Evolutionary conservation across 148 eudicot genomes (phyloP), one percentile per base, ranked within the genome.

Genomic region (Rhododendron ferrugineum): DNA sequence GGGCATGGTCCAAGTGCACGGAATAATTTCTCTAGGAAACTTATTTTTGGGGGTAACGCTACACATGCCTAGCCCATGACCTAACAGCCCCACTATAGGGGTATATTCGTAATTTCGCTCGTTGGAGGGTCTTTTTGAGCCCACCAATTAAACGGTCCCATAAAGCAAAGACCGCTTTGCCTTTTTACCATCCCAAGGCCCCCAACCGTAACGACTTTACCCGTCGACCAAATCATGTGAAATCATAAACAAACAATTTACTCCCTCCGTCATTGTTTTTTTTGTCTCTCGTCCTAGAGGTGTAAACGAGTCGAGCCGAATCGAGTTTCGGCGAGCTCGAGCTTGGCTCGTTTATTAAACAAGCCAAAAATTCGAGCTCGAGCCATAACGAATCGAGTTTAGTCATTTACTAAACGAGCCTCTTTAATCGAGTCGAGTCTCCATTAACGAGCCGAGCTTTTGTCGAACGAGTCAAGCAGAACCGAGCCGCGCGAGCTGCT

Each of bases 131-230:
- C 37, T 30, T 30, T 70, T 70, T 5, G 75, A 70, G 75, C 75
- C 75, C 75, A 70, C 75, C 75, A 70, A 70, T 70, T 16, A 70
- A 32, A 70, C 37, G 75, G 75, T 70, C 75, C 37, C 75, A 32
- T 1, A 70, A 70, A 30, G 75, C 75, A 6, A 15, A 70, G 75
- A 70, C 75, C 37, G 37, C 20, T 30, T 32, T 0, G 16, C 34
- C 75, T 30, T 70, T 54, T 70, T 70, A 70, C 37, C 75, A 70
- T 32, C 75, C 75, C 75, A 14, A 70, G 75, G 75, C 75, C 20
- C 75, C 40, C 32, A 70, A 70, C 75, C 75, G 75, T 70, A 70
- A 70, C 75, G 75, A 70, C 75, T 70, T 70, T 70, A 70, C 75
- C 75, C 40, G 75, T 70, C 75, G 75, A 70, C 75, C 75, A 70